These are phyloP conservation scores for Cladosporium sp. DNA, from an alignment of 2,329 filamentous ascomycete species.

Conservation along the genomic window DNA sequence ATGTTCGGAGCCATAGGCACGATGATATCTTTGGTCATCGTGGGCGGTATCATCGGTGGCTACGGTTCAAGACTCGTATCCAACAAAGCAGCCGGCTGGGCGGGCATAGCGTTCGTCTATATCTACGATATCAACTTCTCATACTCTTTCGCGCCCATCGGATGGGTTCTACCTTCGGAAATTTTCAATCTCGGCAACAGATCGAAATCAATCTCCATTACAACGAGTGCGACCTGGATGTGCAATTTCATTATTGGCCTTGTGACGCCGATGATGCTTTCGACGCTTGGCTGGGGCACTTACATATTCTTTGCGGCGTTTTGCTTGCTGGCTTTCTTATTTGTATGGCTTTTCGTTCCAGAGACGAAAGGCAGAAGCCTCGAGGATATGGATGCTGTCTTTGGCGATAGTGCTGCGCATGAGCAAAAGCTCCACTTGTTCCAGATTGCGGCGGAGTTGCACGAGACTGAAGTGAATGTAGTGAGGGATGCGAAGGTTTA, in stretches of 20 bases:
- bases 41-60: constrained; percentile 48
- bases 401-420: constrained; percentile 1
- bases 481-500: background rate
- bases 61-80: constrained; percentile 40
- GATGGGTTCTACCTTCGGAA: constrained; percentile 40
- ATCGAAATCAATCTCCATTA: constrained; percentile 58
- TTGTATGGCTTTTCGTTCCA: background rate
- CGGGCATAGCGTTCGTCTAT: constrained; percentile 16
- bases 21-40: constrained; percentile 41
- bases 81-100: constrained; percentile 43
- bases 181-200: constrained; percentile 57
- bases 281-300: constrained; percentile 42
- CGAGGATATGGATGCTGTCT: constrained; percentile 2
- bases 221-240: constrained; percentile 60
- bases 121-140: constrained; percentile 49
- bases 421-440: background rate
- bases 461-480: background rate
- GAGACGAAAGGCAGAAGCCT: constrained; percentile 1
- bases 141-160: constrained; percentile 33
- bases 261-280: constrained; percentile 13
- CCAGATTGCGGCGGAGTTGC: constrained; percentile 3
- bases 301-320: constrained; percentile 58
- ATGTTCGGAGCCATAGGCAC: constrained; percentile 63
- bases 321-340: constrained; percentile 23
- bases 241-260: constrained; percentile 52